These are phyloP conservation scores for Talaromyces sp. DNA, from an alignment of 2,329 filamentous ascomycete species.

Conservation along the genomic window DNA sequence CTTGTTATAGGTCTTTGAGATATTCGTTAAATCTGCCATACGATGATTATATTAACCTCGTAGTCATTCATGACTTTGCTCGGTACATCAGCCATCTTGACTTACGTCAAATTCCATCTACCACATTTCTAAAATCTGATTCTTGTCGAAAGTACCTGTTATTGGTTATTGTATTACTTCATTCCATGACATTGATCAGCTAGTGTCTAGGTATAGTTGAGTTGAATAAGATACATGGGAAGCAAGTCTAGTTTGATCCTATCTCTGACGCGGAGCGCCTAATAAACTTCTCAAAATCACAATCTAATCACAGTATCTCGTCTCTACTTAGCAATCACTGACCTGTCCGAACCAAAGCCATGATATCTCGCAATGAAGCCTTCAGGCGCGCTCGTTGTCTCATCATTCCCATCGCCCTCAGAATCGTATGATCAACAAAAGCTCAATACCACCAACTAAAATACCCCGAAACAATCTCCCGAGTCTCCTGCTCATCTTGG, in stretches of 20 bases:
- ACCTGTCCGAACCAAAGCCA: too few species aligned
- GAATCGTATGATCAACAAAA: not conserved
- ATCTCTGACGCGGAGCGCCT: not conserved
- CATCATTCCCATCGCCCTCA: not conserved
- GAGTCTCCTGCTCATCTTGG: not conserved
- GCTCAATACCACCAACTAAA: not conserved
- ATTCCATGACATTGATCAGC: not conserved
- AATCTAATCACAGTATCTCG: too few species aligned
- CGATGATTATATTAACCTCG: too few species aligned
- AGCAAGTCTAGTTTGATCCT: not conserved
- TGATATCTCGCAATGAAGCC: too few species aligned
- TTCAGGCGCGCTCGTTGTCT: not conserved
- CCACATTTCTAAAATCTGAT: too few species aligned
- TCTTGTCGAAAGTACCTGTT: too few species aligned
- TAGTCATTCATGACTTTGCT: too few species aligned
- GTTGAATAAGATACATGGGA: not conserved
- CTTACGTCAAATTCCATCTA: too few species aligned
- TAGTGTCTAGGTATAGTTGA: not conserved
- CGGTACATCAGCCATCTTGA: not conserved
- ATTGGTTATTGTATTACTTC: not conserved
- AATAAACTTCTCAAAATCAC: not conserved
- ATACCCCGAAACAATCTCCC: not conserved
- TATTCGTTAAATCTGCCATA: too few species aligned
- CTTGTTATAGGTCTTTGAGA: too few species aligned
- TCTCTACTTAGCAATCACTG: too few species aligned